Base-by-base conservation (phyloP, 257 asterid species). In the Galeopsis tetrahit region DNA sequence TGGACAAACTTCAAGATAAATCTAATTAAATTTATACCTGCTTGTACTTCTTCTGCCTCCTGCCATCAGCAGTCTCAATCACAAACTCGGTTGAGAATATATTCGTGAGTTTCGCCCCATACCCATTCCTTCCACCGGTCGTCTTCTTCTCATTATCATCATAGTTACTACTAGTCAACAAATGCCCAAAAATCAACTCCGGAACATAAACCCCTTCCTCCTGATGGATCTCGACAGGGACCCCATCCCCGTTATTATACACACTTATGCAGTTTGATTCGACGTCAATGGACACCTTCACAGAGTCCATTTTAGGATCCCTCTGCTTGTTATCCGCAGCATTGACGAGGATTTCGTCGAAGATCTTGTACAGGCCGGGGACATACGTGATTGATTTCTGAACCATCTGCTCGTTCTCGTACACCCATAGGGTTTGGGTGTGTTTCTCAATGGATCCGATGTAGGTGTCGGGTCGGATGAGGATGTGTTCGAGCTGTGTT, bases 181-280 rank as follows among this genome's bases (percentile, higher is more conserved):
- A 63, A 77, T 95, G 99, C 78, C 99, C 98, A 31, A 95, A 95
- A 55, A 95, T 95, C 96, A 95, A 62, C 14, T 95, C 99, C 21
- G 98, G 99, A 46, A 95, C 98, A 78, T 95, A 95, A 79, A 92
- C 94, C 78, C 93, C 90, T 73, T 95, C 99, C 75, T 95, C 98
- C 70, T 92, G 97, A 66, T 95, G 99, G 74, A 95, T 79, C 87
- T 95, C 99, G 5, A 92, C 96, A 1, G 99, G 98, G n/a, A 95
- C 93, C 5, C 98, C 97, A 60, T 95, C 99, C 8, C 99, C 98
- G 3, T 89, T 92, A 66, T 95, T 95, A 62, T 84, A 95, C 11
- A 95, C 94, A 7, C 94, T 90, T 10, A 95, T 81, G 38, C 71
- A 63, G 69, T 86, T 92, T 42, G 86, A 60, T 65, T 88, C 95